Conservation (phyloP, 192 early-diverging fungal species). For the Polychytrium aggregatum region DNA sequence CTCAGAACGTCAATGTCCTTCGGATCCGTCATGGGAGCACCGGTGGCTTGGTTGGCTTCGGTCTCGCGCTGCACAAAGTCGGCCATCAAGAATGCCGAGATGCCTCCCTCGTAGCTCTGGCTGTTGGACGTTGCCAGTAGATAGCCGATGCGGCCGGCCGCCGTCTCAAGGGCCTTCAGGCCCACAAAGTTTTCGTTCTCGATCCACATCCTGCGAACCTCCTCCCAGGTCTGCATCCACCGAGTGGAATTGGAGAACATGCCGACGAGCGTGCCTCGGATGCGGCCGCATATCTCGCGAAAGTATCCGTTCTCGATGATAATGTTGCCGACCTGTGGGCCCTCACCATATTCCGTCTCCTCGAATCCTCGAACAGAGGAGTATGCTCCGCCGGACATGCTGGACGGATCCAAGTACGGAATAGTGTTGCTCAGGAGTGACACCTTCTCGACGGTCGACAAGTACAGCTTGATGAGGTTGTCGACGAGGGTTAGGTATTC, state of each 20-base stretch:
- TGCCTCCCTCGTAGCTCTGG: slow-evolving; percentile 14
- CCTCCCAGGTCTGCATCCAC: slow-evolving; percentile 38
- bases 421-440: slow-evolving; percentile 33
- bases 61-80: slow-evolving; percentile 4
- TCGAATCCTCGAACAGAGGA: slow-evolving; percentile 32
- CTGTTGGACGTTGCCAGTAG: slow-evolving; percentile 20
- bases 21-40: neutral
- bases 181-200: slow-evolving; percentile 40
- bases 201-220: slow-evolving; percentile 43
- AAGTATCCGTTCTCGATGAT: slow-evolving; percentile 45
- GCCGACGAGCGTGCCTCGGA: slow-evolving; percentile 41
- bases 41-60: slow-evolving; percentile 1
- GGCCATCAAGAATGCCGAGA: slow-evolving; percentile 9
- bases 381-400: slow-evolving; percentile 27
- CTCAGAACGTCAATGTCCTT: slow-evolving; percentile 13
- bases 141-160: slow-evolving; percentile 25
- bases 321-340: slow-evolving; percentile 37
- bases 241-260: slow-evolving; percentile 37
- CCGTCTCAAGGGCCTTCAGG: slow-evolving; percentile 16
- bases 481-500: slow-evolving; percentile 36
- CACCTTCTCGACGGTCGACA: slow-evolving; percentile 29
- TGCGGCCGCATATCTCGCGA: slow-evolving; percentile 41
- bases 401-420: slow-evolving; percentile 34
- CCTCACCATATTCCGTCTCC: slow-evolving; percentile 40
- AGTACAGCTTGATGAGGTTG: slow-evolving; percentile 33